Evolutionary conservation across 2,329 filamentous ascomycete genomes (phyloP), one percentile per base, ranked within the genome.

Genomic region (Amauroascus niger): DNA sequence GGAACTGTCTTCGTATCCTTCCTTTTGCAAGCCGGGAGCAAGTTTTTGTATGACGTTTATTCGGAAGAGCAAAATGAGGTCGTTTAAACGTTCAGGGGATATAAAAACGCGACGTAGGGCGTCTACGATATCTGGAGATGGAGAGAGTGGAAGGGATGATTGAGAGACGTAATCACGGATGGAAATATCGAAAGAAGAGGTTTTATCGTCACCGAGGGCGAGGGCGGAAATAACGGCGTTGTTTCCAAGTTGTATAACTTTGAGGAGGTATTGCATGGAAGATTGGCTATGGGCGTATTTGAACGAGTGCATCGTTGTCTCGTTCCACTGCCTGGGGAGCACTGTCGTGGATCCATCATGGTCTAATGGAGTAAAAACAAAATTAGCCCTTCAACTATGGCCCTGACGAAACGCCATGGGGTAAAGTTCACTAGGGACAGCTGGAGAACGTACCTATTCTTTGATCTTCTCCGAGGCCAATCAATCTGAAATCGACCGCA

Each of bases 241-340:
- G 62, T 78, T 78, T 41, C 90, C 89, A 62, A 96, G 78, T 51
- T 88, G 81, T 67, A 85, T 88, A 58, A 95, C 72, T 66, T 89
- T 91, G 60, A 96, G 68, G 26, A 95, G 76, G 65, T 86, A 95
- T 55, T 84, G 80, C 79, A 90, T 87, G 14, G 88, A 83, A 0
- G 88, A 95, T 66, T 95, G 87, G 22, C 80, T 76, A 69, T 96
- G 90, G 2, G 82, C 81, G 72, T 97, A 97, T 58, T 89, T 81
- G 69, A 97, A 96, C 53, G 84, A 81, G 66, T 88, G 85, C 45
- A 76, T 74, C 13, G 83, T 82, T 57, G 80, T 79, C 11, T 81
- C 74, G 69, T 95, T 95, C 93, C 93, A 97, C 71, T 82, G 79
- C 14, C 78, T 55, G 0, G 88, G 87, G 1, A 97, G 77, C 30